These are phyloP conservation scores for Thelonectria discophora DNA, from an alignment of 2,329 filamentous ascomycete species.

Conservation along the genomic window DNA sequence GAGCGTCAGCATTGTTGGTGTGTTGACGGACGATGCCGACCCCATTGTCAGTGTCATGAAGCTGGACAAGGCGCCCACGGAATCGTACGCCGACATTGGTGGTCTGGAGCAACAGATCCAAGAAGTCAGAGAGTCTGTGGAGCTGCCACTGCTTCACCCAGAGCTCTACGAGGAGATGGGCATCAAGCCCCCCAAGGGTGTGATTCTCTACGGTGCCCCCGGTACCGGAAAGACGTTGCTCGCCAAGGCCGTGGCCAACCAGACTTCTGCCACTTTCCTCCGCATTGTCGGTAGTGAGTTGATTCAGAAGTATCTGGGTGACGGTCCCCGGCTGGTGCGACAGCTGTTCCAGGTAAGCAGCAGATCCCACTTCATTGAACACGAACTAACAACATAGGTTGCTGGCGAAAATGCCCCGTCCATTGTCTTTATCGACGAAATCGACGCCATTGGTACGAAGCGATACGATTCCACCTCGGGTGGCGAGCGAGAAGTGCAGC, in stretches of 20 bases:
- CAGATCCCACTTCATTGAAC: not conserved
- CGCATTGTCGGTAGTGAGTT: constrained; percentile 96
- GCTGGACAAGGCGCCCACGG: constrained; percentile 96
- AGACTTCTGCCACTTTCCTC: constrained; percentile 98
- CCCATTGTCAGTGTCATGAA: constrained; percentile 99
- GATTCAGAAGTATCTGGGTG: constrained; percentile 98
- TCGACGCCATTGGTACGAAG: constrained; percentile 98
- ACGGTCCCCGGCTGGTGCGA: constrained; percentile 91
- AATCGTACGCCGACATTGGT: constrained; percentile 98
- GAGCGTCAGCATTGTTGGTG: constrained; percentile 96
- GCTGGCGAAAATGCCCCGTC: constrained; percentile 95
- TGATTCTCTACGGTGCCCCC: constrained; percentile 96
- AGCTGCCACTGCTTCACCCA: constrained; percentile 91
- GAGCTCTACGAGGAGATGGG: constrained; percentile 99
- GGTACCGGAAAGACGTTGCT: constrained; percentile 97
- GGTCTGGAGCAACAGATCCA: constrained; percentile 95
- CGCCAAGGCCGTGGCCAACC: constrained; percentile 97
- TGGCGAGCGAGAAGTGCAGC: constrained; percentile 95
- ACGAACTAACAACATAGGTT: constrained; percentile 61
- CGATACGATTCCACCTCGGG: constrained; percentile 97
- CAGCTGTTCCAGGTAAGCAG: constrained; percentile 84
- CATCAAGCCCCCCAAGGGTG: constrained; percentile 99
- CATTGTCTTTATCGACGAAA: constrained; percentile 99
- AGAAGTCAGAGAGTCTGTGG: constrained; percentile 96
- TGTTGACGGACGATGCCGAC: constrained; percentile 95